phyloP scores from a whole-genome alignment of 306 rosid species.

The Fragaria vesca region DNA sequence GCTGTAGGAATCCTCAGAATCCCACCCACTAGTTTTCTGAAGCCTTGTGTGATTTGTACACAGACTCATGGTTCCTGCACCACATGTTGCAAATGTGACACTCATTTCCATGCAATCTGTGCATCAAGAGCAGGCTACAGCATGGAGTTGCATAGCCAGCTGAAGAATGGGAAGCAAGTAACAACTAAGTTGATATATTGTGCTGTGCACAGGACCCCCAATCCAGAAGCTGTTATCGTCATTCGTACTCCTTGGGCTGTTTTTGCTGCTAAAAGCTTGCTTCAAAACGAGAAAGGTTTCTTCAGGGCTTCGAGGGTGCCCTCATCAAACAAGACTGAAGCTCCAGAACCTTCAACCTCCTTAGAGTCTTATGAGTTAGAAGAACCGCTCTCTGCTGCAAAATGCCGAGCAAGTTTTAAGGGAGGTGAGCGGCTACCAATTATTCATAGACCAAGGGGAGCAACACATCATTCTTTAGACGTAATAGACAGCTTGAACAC shows the following conservation, averaged over 20 bases:
- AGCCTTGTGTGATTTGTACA: constrained; percentile 82
- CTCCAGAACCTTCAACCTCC: constrained; percentile 49
- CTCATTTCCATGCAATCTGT: constrained; percentile 83
- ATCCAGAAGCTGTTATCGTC: constrained; percentile 75
- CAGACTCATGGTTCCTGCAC: constrained; percentile 95
- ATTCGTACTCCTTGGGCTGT: constrained; percentile 60
- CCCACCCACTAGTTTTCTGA: constrained; percentile 65
- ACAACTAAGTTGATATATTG: constrained; percentile 75
- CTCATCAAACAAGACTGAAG: constrained; percentile 55
- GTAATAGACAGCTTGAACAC: constrained; percentile 51
- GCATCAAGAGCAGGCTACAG: constrained; percentile 90
- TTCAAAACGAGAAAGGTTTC: constrained; percentile 65
- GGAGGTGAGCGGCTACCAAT: constrained; percentile 53
- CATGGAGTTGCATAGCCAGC: constrained; percentile 73
- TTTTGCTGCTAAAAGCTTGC: constrained; percentile 66
- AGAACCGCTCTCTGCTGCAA: constrained; percentile 60
- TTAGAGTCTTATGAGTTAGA: constrained; percentile 49
- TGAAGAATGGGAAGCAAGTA: constrained; percentile 63
- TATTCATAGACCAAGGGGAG: constrained; percentile 70
- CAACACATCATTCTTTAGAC: constrained; percentile 61
- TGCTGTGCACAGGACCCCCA: constrained; percentile 79
- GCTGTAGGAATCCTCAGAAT: constrained; percentile 80
- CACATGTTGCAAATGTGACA: constrained; percentile 83
- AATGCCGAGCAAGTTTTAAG: constrained; percentile 62
- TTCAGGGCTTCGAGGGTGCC: constrained; percentile 76